phyloP scores from a whole-genome alignment of 1,284 basidiomycete genomes.

The Spongispora temasekensis region DNA sequence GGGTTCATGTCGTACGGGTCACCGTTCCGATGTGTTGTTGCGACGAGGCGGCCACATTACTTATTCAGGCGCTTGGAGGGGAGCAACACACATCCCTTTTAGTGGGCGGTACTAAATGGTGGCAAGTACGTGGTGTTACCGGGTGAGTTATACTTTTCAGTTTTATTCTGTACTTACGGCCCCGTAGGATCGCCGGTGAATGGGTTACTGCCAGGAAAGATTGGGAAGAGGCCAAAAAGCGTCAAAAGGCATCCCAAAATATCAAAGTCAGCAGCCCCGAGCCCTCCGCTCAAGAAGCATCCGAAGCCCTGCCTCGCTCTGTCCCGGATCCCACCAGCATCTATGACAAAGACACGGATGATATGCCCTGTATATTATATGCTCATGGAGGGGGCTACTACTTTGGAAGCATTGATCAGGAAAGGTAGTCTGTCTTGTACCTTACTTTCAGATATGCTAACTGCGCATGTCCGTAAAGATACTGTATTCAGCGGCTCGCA shows the following conservation, averaged over 20 bases:
- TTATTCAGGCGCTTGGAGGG: conserved; percentile 86
- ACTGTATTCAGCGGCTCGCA: conserved; percentile 84
- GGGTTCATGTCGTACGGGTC: conserved; percentile 79
- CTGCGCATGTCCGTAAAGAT: conserved; percentile 43
- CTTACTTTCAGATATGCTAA: conserved; percentile 11
- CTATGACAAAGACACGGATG: conserved; percentile 77
- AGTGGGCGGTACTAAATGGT: conserved; percentile 94
- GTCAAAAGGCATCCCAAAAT: conserved; percentile 49
- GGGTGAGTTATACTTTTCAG: conserved; percentile 47
- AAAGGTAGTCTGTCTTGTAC: conserved; percentile 46
- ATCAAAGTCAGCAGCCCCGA: conserved; percentile 19
- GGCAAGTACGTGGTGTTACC: conserved; percentile 84
- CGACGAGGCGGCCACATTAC: conserved; percentile 72
- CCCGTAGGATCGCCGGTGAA: conserved; percentile 75
- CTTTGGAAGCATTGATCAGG: conserved; percentile 80
- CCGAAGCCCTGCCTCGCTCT: conserved; percentile 16
- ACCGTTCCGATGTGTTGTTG: conserved; percentile 77
- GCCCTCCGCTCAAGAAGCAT: conserved; percentile 22
- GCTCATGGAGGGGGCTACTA: conserved; percentile 86
- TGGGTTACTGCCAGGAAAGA: conserved; percentile 86
- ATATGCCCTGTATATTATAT: conserved; percentile 84
- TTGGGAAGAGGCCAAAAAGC: conserved; percentile 61
- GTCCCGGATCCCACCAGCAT: conserved; percentile 31
- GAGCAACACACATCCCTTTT: conserved; percentile 71
- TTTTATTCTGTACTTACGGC: conserved; percentile 5